Conservation (phyloP, 2,329 filamentous ascomycete genomes). For the Beauveria australis region DNA sequence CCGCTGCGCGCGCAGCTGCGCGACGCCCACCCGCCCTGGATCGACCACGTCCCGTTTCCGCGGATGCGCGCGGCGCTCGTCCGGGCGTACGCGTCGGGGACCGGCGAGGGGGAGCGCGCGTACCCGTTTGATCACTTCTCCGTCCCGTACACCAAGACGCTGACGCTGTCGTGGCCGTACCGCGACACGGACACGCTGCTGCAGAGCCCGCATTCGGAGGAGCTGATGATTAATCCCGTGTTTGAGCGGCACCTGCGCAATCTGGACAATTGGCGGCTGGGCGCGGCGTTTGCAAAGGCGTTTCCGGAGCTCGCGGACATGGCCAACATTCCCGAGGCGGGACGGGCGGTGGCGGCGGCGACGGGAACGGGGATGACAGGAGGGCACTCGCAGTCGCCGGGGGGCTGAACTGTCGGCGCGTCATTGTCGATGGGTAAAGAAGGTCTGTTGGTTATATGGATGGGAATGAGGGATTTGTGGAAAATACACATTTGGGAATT, state of each 20-base stretch:
- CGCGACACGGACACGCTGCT: constrained; percentile 63
- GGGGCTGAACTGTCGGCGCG: too few species aligned
- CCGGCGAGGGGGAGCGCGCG: constrained; percentile 18
- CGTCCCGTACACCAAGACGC: constrained; percentile 67
- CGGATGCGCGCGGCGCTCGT: constrained; percentile 62
- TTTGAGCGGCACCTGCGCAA: constrained; percentile 74
- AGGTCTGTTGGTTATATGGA: not conserved
- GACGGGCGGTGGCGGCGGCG: not conserved
- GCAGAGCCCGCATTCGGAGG: constrained; percentile 47
- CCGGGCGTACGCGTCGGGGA: constrained; percentile 28
- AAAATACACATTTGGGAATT: too few species aligned
- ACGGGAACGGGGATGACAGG: not conserved
- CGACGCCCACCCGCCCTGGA: constrained; percentile 64
- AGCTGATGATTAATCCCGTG: constrained; percentile 74
- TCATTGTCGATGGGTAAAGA: not conserved
- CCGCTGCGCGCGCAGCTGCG: constrained; percentile 60
- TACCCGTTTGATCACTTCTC: constrained; percentile 76
- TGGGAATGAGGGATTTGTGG: too few species aligned
- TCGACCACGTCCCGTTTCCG: constrained; percentile 76
- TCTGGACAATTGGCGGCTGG: constrained; percentile 74
- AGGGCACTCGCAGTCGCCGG: not conserved
- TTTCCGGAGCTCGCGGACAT: constrained; percentile 44
- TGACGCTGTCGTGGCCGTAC: constrained; percentile 80
- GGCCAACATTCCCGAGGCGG: constrained; percentile 18
- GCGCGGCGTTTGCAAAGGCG: constrained; percentile 55